phyloP scores from a whole-genome alignment of 805 yeast genomes.

The Wickerhamiella sorbophila region DNA sequence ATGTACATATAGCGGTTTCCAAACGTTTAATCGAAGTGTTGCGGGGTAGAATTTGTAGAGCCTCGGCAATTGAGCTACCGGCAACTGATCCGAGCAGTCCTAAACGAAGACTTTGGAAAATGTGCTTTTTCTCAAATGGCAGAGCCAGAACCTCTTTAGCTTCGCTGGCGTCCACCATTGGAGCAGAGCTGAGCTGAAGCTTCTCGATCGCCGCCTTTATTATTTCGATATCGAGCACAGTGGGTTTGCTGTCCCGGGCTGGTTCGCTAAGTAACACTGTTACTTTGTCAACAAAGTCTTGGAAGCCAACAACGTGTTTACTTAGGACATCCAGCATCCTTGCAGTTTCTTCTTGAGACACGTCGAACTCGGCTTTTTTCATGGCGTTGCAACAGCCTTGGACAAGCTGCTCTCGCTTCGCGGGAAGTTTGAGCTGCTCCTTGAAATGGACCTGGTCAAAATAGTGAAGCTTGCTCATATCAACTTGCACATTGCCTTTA shows the following conservation, averaged over 20 bases:
- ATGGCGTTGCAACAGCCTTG: constrained; percentile 5
- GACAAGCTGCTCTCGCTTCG: constrained; percentile 26
- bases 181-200: background rate
- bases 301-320: constrained; percentile 36
- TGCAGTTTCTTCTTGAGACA: constrained; percentile 23
- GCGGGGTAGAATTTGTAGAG: constrained; percentile 38
- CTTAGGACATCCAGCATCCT: constrained; percentile 33
- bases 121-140: constrained; percentile 13
- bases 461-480: constrained; percentile 53
- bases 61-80: constrained; percentile 50
- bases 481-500: constrained; percentile 88
- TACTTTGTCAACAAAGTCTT: constrained; percentile 38
- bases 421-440: constrained; percentile 29
- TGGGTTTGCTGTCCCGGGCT: constrained; percentile 3
- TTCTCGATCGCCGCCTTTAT: constrained; percentile 3
- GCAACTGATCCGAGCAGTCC: constrained; percentile 58
- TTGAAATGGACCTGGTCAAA: constrained; percentile 63
- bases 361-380: background rate
- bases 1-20: background rate
- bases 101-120: constrained; percentile 47
- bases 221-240: background rate
- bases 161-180: background rate
- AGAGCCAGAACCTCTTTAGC: constrained; percentile 2
- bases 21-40: constrained; percentile 16
- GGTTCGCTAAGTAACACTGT: constrained; percentile 7